These are phyloP conservation scores for Castanopsis chinensis DNA, from an alignment of 306 rosid species.

Conservation along the genomic window DNA sequence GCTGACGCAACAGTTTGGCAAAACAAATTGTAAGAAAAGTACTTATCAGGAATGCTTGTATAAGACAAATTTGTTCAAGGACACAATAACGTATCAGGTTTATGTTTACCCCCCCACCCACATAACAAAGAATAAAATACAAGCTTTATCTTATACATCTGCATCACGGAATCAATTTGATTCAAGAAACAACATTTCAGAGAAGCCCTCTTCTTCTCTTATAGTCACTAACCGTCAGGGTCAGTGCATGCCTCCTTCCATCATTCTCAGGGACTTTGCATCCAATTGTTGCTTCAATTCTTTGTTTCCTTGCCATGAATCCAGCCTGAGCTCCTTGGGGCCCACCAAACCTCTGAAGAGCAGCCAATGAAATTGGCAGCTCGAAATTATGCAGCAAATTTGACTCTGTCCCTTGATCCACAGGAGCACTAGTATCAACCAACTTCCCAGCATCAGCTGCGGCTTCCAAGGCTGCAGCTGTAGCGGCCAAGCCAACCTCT, in stretches of 20 bases:
- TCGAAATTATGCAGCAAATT: slow-evolving; percentile 75
- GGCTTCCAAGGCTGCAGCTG: slow-evolving; percentile 84
- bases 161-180: not conserved
- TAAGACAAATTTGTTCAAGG: not conserved
- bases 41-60: not conserved
- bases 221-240: slow-evolving; percentile 81
- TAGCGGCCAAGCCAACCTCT: slow-evolving; percentile 67
- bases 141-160: not conserved
- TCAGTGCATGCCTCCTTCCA: slow-evolving; percentile 58
- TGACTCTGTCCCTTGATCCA: slow-evolving; percentile 80
- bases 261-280: slow-evolving; percentile 73
- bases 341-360: slow-evolving; percentile 84
- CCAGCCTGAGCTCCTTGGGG: slow-evolving; percentile 76
- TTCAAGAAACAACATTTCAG: slow-evolving; percentile 33
- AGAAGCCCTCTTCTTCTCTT: slow-evolving; percentile 90
- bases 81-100: not conserved
- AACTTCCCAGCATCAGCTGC: slow-evolving; percentile 95
- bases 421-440: slow-evolving; percentile 83
- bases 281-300: slow-evolving; percentile 73
- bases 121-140: too few species aligned
- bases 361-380: slow-evolving; percentile 77
- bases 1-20: not conserved
- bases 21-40: not conserved
- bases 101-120: too few species aligned
- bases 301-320: slow-evolving; percentile 69